phyloP scores from a whole-genome alignment of 2,329 filamentous ascomycete genomes.

The Fusarium sp. region DNA sequence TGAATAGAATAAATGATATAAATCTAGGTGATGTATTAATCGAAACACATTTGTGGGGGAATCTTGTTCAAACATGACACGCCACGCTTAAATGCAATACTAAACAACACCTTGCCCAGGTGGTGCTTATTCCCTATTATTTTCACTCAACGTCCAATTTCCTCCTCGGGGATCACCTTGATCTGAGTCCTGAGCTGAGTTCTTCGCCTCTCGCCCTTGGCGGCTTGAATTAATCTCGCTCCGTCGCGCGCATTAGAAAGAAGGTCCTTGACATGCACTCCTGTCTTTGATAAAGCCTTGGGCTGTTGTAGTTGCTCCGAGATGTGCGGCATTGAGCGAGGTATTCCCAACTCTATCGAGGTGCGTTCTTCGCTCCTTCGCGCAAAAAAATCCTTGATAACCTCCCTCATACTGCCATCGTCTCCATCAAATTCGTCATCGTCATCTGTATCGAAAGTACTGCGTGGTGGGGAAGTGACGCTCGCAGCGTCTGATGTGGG shows the following conservation, averaged over 20 bases:
- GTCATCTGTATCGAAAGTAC: constrained; percentile 55
- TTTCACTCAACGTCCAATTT: constrained; percentile 22
- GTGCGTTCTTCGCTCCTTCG: constrained; percentile 45
- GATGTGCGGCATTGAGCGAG: constrained; percentile 26
- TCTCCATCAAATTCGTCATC: constrained; percentile 42
- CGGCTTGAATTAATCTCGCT: constrained; percentile 37
- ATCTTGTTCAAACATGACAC: constrained; percentile 28
- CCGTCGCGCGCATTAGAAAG: constrained; percentile 46
- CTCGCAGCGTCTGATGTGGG: constrained; percentile 28
- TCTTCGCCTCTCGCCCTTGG: constrained; percentile 53
- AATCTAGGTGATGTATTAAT: constrained; percentile 9
- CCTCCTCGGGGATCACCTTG: constrained; percentile 52
- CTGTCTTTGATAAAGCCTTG: constrained; percentile 38
- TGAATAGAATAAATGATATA: not conserved
- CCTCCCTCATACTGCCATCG: constrained; percentile 39
- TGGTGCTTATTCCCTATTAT: not conserved
- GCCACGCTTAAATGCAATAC: constrained; percentile 41
- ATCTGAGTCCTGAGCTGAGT: constrained; percentile 57
- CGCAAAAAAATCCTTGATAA: constrained; percentile 43
- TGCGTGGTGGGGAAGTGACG: constrained; percentile 41
- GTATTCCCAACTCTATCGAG: constrained; percentile 25
- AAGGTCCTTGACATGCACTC: constrained; percentile 46
- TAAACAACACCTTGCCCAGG: constrained; percentile 10
- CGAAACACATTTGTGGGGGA: constrained; percentile 27
- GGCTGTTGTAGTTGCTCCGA: constrained; percentile 22